Evolutionary conservation across 495 filamentous ascomycete genomes (phyloP).

Genomic region (Aspergillus cavernicola): DNA sequence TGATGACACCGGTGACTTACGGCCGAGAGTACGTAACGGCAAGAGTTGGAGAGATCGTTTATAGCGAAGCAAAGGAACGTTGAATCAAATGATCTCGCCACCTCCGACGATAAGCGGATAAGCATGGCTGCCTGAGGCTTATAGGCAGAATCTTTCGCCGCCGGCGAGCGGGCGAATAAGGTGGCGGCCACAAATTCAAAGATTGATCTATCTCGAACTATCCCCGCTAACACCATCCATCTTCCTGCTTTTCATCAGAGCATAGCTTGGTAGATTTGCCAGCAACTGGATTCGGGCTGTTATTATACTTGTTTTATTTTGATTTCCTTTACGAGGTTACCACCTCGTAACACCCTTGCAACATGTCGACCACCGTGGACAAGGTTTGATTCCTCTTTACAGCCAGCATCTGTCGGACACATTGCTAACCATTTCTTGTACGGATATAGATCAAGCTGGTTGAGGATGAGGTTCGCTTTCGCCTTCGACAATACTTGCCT

Average conservation of each 20-base stretch:
- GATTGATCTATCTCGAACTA: slow-evolving; percentile 14
- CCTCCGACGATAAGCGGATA: slow-evolving; percentile 24
- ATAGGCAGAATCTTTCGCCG: slow-evolving; percentile 16
- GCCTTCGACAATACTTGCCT: neutral
- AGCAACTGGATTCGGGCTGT: neutral
- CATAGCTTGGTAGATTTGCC: neutral
- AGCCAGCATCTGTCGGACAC: neutral
- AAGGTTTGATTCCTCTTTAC: slow-evolving; percentile 59
- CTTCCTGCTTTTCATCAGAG: slow-evolving; percentile 12
- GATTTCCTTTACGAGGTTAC: slow-evolving; percentile 19
- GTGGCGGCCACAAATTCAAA: slow-evolving; percentile 29
- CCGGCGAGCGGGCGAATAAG: slow-evolving; percentile 21
- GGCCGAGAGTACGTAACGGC: neutral
- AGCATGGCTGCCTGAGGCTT: slow-evolving; percentile 22
- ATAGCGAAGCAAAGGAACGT: neutral
- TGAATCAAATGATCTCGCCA: slow-evolving; percentile 3
- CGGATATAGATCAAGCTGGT: slow-evolving; percentile 85
- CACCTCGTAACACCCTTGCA: slow-evolving; percentile 39
- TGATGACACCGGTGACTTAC: neutral
- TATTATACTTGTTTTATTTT: slow-evolving; percentile 7
- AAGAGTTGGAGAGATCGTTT: neutral
- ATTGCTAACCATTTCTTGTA: slow-evolving; percentile 23
- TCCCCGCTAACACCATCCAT: slow-evolving; percentile 9
- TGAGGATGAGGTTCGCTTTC: slow-evolving; percentile 74
- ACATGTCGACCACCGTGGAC: slow-evolving; percentile 93